These are phyloP conservation scores for Diaporthe longicolla DNA, from an alignment of 2,329 filamentous ascomycete genomes.

Conservation along the genomic window DNA sequence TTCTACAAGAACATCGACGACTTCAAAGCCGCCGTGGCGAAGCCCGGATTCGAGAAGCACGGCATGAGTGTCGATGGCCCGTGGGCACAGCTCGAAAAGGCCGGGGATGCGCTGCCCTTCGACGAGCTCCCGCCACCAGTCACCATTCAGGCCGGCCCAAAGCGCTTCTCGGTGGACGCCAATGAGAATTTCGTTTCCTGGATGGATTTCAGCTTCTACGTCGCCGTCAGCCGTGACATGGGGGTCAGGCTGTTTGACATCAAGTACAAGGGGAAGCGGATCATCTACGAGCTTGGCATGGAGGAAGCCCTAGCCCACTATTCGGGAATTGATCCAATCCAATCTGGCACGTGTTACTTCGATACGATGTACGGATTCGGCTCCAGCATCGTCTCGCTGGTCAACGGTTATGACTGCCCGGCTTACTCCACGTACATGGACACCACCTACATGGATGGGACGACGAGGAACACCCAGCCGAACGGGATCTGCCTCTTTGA, in stretches of 20 bases:
- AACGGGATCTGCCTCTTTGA: constrained; percentile 51
- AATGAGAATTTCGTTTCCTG: constrained; percentile 13
- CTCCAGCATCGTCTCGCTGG: neutral
- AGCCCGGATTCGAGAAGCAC: constrained; percentile 2
- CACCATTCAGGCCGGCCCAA: constrained; percentile 54
- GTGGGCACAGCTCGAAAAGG: constrained; percentile 45
- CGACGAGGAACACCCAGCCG: neutral
- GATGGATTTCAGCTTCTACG: constrained; percentile 29
- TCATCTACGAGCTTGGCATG: constrained; percentile 60
- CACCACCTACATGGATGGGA: constrained; percentile 12
- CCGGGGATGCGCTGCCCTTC: constrained; percentile 50
- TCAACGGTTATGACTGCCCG: constrained; percentile 17
- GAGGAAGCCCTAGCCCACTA: constrained; percentile 7
- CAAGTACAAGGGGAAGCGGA: constrained; percentile 62
- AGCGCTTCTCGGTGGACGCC: constrained; percentile 51
- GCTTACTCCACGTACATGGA: constrained; percentile 20
- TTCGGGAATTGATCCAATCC: constrained; percentile 45
- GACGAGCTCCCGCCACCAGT: constrained; percentile 48
- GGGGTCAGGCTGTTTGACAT: constrained; percentile 65
- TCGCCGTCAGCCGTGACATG: constrained; percentile 40
- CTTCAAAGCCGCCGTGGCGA: constrained; percentile 54
- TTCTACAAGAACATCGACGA: constrained; percentile 54
- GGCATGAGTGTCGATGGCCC: constrained; percentile 45
- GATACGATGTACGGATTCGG: neutral
- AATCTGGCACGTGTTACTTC: constrained; percentile 2